phyloP scores from a whole-genome alignment of 306 rosid species.

The Citrullus colocynthis region DNA sequence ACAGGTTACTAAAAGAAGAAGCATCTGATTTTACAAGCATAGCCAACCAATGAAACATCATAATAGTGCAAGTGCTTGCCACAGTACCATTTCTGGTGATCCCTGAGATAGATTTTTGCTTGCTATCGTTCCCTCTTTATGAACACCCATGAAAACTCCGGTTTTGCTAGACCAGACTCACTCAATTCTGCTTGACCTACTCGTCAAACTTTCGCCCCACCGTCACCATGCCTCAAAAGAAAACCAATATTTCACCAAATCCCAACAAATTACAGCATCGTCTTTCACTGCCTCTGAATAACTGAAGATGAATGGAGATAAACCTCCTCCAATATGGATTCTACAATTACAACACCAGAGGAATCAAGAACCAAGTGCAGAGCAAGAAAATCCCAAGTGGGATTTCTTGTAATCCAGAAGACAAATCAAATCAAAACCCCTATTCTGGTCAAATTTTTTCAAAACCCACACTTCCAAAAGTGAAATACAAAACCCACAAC shows the following conservation, averaged over 20 bases:
- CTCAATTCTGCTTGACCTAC: constrained; percentile 7
- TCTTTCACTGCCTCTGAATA: not conserved
- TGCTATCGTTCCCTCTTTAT: constrained; percentile 47
- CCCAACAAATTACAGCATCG: not conserved
- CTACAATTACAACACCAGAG: not conserved
- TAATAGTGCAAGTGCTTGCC: constrained; percentile 2
- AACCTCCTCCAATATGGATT: not conserved
- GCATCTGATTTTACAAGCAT: not conserved
- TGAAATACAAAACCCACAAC: not conserved
- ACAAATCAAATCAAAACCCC: not conserved
- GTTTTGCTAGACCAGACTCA: constrained; percentile 6
- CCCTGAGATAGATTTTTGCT: constrained; percentile 23
- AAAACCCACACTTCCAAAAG: not conserved
- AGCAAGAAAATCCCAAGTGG: not conserved
- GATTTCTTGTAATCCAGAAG: not conserved
- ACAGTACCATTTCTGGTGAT: constrained; percentile 35
- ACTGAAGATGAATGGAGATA: not conserved
- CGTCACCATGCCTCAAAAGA: constrained; percentile 14
- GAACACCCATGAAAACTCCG: constrained; percentile 33
- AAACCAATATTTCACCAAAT: constrained; percentile 19
- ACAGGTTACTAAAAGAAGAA: not conserved
- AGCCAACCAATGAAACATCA: not conserved
- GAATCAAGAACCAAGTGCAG: not conserved
- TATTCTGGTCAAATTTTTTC: not conserved
- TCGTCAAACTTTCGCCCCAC: not conserved